Evolutionary conservation across 768 basidiomycete genomes (phyloP).

Genomic region (Rhizopogon sp.): DNA sequence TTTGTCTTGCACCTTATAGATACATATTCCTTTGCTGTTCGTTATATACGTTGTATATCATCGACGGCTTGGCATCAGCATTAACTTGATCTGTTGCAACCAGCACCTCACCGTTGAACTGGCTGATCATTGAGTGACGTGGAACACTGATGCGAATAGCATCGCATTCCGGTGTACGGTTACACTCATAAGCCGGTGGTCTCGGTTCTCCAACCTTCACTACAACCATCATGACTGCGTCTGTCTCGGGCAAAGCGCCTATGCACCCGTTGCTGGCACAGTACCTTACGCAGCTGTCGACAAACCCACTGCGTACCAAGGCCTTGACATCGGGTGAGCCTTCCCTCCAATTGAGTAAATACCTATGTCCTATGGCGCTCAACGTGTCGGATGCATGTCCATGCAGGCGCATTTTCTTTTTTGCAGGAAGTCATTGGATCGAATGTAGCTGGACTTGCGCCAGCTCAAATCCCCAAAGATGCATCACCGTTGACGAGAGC

Average conservation of each 20-base stretch:
- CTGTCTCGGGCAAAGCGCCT: constrained; percentile 14
- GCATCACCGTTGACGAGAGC: constrained; percentile 47
- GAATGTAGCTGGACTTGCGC: constrained; percentile 59
- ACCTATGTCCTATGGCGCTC: not conserved
- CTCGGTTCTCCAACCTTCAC: constrained; percentile 3
- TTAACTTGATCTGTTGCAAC: no score
- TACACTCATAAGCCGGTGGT: not conserved
- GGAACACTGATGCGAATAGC: no score
- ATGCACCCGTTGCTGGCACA: constrained; percentile 51
- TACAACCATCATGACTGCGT: constrained; percentile 34
- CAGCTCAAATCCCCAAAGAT: constrained; percentile 44
- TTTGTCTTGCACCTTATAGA: constrained; percentile 9
- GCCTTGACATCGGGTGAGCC: constrained; percentile 63
- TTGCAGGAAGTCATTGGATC: constrained; percentile 81
- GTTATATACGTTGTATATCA: not conserved
- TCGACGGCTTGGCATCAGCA: not conserved
- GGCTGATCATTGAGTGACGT: not conserved
- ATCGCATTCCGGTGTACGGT: not conserved
- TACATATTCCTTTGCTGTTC: constrained; percentile 8
- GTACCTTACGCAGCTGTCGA: constrained; percentile 64
- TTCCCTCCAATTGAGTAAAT: not conserved
- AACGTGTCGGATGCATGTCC: not conserved
- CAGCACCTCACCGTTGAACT: no score
- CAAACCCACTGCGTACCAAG: constrained; percentile 77
- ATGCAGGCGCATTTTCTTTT: constrained; percentile 49